A percentile compares a stretch with the other conserved stretches of the same genome.
Conservation (phyloP, 2,329 filamentous ascomycete species). For the Boeremia exigua region DNA sequence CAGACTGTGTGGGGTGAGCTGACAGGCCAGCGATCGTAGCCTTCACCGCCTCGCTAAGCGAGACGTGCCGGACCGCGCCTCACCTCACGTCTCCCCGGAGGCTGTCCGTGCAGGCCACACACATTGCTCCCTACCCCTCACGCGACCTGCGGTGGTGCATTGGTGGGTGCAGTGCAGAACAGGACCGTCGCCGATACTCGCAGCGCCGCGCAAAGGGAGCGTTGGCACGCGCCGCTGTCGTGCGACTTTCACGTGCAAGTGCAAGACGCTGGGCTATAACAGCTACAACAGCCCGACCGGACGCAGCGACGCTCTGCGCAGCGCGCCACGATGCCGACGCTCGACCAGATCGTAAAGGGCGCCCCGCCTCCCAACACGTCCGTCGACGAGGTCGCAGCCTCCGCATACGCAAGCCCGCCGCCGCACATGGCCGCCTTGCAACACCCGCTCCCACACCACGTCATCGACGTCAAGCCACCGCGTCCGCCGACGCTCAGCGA, state of each 20-base stretch:
- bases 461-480: conserved; percentile 46
- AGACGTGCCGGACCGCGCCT: conserved; percentile 14
- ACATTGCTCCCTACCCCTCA: conserved; percentile 1
- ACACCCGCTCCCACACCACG: conserved; percentile 29
- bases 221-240: conserved; percentile 8
- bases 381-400: conserved; percentile 48
- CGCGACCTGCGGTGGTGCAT: conserved; percentile 10
- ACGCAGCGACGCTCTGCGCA: neutral
- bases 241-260: conserved; percentile 15
- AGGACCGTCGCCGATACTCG: neutral
- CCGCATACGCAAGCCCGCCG: conserved; percentile 28
- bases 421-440: conserved; percentile 16
- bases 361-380: conserved; percentile 70
- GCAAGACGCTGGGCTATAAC: conserved; percentile 8
- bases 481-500: conserved; percentile 60
- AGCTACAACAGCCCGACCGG: neutral
- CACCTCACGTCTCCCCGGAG: conserved; percentile 1
- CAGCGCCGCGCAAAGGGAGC: neutral
- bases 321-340: conserved; percentile 27
- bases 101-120: conserved; percentile 1
- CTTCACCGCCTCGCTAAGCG: conserved; percentile 29
- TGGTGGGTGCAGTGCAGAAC: conserved; percentile 6
- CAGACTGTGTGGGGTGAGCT: conserved; percentile 8
- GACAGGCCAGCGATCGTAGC: conserved; percentile 15
- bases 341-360: conserved; percentile 94